Evolutionary conservation across 768 basidiomycete species (phyloP).

Genomic region (Psilocybe cyanescens): DNA sequence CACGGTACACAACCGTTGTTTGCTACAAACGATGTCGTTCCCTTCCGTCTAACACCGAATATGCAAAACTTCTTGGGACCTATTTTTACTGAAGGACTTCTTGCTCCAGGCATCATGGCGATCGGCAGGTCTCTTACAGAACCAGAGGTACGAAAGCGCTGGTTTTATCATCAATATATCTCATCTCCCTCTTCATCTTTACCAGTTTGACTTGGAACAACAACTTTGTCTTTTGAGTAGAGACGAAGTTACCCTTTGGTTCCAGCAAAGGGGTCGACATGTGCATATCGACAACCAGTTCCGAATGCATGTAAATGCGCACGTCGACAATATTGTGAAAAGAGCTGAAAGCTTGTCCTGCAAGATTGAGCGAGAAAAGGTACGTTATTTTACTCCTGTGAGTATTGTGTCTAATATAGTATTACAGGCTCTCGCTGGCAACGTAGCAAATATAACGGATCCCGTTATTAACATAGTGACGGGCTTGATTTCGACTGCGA

Average conservation of each 20-base stretch:
- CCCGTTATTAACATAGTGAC: constrained; percentile 84
- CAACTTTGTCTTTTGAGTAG: constrained; percentile 90
- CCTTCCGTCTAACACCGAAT: constrained; percentile 97
- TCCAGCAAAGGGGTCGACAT: constrained; percentile 59
- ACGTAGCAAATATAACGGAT: constrained; percentile 38
- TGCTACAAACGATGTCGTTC: constrained; percentile 83
- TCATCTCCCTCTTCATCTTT: constrained; percentile 11
- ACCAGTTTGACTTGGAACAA: constrained; percentile 88
- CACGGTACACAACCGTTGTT: constrained; percentile 59
- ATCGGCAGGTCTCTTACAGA: constrained; percentile 90
- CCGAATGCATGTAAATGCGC: constrained; percentile 55
- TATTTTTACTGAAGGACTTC: constrained; percentile 85
- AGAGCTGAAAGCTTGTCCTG: constrained; percentile 85
- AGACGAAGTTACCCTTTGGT: constrained; percentile 88
- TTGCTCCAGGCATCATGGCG: constrained; percentile 87
- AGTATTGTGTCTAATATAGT: background rate
- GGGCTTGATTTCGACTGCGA: constrained; percentile 82
- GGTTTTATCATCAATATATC: background rate
- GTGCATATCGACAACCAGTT: constrained; percentile 62
- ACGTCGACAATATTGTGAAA: constrained; percentile 74
- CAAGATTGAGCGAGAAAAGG: constrained; percentile 85
- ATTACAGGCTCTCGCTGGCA: constrained; percentile 38
- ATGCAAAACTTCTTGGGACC: constrained; percentile 93
- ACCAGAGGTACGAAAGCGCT: constrained; percentile 68
- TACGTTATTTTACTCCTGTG: constrained; percentile 29